Evolutionary conservation across 768 basidiomycete species (phyloP), one percentile per base, ranked within the genome.

Genomic region (Boletus huronensis): DNA sequence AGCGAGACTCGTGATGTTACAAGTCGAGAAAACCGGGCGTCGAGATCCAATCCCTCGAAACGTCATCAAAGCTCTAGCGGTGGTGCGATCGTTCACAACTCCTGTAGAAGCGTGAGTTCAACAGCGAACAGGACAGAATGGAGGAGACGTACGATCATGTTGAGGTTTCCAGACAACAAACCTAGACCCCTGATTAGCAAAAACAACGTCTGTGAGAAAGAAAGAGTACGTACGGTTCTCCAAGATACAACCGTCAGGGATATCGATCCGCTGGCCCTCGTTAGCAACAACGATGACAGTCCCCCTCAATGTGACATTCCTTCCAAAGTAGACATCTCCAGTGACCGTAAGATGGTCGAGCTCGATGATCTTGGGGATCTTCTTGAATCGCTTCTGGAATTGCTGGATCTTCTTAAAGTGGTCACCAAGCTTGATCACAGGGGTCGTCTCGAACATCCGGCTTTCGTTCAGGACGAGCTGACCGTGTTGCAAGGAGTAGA

Each of bases 271-370:
- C 62, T 83, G 80, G 9, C 87, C 87, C 64, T 90, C 89, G 64
- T 85, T 89, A 23, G 89, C 87, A 55, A 90, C 86, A 53, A 90
- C 64, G 59, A 87, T 87, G 62, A 86, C 84, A 35, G 86, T 88
- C 13, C 85, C 84, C 34, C 81, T 76, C 45, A 87, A 69, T 5
- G 81, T 82, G 44, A 83, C 78, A 60, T 83, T 82, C 65, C 84
- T 79, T 47, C 85, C 84, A 68, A 86, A 84, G 71, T 77, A 76
- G 45, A 87, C 82, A 59, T 86, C 84, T 26, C 85, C 84, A 28
- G 82, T 80, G 52, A 88, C 83, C 23, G 87, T 88, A 64, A 88
- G 74, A 69, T 88, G 87, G 72, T 88, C 87, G 42, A 87, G 77
- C 68, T 88, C 87, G 57, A 84, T 72, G 60, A 88, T 83, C 68